Percentiles rank a stretch among this genome's conserved stretches.
These are phyloP conservation scores for Fusarium vanettenii DNA, from an alignment of 2,329 filamentous ascomycete species.

Conservation along the genomic window DNA sequence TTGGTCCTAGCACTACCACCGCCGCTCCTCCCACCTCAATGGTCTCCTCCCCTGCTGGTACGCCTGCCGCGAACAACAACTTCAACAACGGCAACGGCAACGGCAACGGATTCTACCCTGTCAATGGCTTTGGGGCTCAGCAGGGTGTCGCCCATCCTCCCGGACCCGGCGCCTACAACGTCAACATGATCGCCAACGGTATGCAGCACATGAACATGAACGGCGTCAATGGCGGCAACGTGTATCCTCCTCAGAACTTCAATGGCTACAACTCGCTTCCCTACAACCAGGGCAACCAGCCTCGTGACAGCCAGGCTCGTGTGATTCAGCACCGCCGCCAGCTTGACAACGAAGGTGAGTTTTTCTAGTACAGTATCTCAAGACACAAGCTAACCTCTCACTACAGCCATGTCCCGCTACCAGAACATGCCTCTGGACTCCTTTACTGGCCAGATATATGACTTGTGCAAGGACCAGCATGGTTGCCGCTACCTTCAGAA, in stretches of 20 bases:
- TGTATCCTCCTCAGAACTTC: slow-evolving; percentile 70
- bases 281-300: slow-evolving; percentile 63
- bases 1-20: slow-evolving; percentile 69
- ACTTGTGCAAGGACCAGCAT: slow-evolving; percentile 96
- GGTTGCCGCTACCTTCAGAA: slow-evolving; percentile 97
- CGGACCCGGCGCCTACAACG: slow-evolving; percentile 46
- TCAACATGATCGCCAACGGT: slow-evolving; percentile 70
- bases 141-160: slow-evolving; percentile 40
- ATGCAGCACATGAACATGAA: slow-evolving; percentile 75
- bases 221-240: slow-evolving; percentile 52
- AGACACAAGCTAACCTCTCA: slow-evolving; percentile 43
- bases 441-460: slow-evolving; percentile 85
- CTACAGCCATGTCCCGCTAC: slow-evolving; percentile 78
- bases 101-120: slow-evolving; percentile 49
- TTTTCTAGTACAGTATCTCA: background rate
- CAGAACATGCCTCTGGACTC: slow-evolving; percentile 85
- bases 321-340: slow-evolving; percentile 81
- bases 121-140: slow-evolving; percentile 46
- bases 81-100: slow-evolving; percentile 34
- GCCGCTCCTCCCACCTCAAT: slow-evolving; percentile 44
- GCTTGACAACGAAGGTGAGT: slow-evolving; percentile 76
- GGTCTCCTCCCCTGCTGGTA: slow-evolving; percentile 39
- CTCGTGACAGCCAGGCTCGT: slow-evolving; percentile 80
- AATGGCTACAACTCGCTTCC: slow-evolving; percentile 65
- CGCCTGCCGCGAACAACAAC: slow-evolving; percentile 43